Percentiles rank a stretch among this genome's conserved stretches.
These are phyloP conservation scores for Magnaporthiopsis rhizophila DNA, from an alignment of 2,329 filamentous ascomycete genomes.

Conservation along the genomic window DNA sequence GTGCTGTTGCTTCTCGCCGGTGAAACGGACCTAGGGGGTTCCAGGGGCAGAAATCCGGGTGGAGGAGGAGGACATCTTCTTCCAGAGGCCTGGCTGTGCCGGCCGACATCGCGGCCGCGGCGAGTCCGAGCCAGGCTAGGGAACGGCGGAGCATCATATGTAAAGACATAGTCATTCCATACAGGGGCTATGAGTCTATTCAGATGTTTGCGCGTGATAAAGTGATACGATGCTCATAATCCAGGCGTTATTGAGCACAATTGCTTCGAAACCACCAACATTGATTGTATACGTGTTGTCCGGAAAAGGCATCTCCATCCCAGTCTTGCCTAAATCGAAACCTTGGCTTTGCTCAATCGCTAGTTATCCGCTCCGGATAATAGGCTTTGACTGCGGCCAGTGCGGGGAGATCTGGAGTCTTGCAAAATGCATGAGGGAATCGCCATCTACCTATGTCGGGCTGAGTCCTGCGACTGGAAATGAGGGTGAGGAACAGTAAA, in stretches of 20 bases:
- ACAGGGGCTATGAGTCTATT: background rate
- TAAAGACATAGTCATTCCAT: background rate
- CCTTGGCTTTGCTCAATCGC: background rate
- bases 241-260: no score
- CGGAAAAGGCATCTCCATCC: background rate
- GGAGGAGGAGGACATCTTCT: background rate
- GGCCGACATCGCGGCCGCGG: background rate
- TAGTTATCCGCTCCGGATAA: background rate
- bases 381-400: background rate
- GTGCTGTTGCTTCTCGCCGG: background rate
- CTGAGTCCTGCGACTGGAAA: background rate
- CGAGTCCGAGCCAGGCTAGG: background rate
- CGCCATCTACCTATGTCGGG: background rate
- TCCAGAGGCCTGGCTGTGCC: no score
- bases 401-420: background rate
- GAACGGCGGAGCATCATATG: no score
- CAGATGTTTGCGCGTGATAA: background rate
- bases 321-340: background rate
- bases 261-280: no score
- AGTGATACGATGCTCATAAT: background rate
- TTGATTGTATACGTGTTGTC: background rate
- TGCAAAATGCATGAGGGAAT: background rate
- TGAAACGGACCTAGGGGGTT: constrained; percentile 5
- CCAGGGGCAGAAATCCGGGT: constrained; percentile 1
- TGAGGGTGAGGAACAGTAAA: background rate